phyloP scores from a whole-genome alignment of 352 stramenopile species.

The Phytophthora cryptogea region DNA sequence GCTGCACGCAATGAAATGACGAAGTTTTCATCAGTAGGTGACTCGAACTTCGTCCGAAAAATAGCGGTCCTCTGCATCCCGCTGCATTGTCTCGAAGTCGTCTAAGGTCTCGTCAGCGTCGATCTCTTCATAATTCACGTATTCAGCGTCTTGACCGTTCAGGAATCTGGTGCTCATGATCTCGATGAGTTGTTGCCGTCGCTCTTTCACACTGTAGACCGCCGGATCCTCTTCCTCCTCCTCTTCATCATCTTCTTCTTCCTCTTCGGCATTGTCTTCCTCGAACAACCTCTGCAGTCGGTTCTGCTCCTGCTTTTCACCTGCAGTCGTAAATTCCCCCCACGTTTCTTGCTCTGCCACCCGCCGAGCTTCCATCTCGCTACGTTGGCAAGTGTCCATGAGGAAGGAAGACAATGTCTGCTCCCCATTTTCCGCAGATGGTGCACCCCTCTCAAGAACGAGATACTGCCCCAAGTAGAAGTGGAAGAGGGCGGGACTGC shows the following conservation, averaged over 20 bases:
- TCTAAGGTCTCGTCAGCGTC: slow-evolving; percentile 67
- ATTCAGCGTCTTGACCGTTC: slow-evolving; percentile 59
- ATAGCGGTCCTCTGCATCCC: slow-evolving; percentile 81
- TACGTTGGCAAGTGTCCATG: slow-evolving; percentile 67
- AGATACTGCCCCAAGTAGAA: slow-evolving; percentile 82
- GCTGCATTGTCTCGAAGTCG: slow-evolving; percentile 68
- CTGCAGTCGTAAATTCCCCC: slow-evolving; percentile 40
- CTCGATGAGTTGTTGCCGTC: slow-evolving; percentile 67
- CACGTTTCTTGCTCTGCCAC: slow-evolving; percentile 65
- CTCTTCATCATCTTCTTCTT: slow-evolving; percentile 47
- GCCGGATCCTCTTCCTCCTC: slow-evolving; percentile 33
- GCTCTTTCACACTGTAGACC: slow-evolving; percentile 37
- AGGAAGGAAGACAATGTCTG: slow-evolving; percentile 69
- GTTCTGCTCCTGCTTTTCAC: slow-evolving; percentile 47
- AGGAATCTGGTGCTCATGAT: slow-evolving; percentile 80
- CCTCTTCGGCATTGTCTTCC: slow-evolving; percentile 40
- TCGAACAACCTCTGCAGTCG: slow-evolving; percentile 39
- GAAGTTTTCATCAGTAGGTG: background rate
- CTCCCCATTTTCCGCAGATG: background rate
- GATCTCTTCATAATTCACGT: slow-evolving; percentile 69
- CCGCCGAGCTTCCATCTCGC: slow-evolving; percentile 67
- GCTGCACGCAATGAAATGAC: background rate
- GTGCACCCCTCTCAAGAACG: slow-evolving; percentile 3
- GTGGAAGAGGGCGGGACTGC: slow-evolving; percentile 81
- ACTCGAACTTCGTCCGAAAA: slow-evolving; percentile 43